Evolutionary conservation across 2,329 filamentous ascomycete genomes (phyloP).

Genomic region (Penicillium sp.): DNA sequence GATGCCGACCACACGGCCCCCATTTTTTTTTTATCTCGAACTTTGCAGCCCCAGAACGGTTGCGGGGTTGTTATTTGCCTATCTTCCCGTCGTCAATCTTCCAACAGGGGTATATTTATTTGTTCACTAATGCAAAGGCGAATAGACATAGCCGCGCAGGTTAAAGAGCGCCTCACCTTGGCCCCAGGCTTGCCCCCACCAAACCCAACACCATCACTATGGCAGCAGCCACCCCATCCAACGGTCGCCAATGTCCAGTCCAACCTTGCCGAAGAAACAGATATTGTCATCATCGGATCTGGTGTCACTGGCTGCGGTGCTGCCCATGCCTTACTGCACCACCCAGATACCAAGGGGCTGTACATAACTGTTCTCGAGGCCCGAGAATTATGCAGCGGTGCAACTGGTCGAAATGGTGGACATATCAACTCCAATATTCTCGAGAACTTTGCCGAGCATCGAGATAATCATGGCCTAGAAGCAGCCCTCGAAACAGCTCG

Average conservation of each 20-base stretch:
- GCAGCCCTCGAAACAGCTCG: neutral
- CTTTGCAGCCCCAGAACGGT: neutral
- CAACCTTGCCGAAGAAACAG: neutral
- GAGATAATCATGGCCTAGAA: neutral
- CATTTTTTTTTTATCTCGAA: neutral
- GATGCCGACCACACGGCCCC: neutral
- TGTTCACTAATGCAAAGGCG: neutral
- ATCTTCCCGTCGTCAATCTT: too few species aligned
- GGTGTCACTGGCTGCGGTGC: neutral
- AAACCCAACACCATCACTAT: conserved; percentile 3
- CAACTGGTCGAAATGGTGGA: neutral
- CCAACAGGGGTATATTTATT: too few species aligned
- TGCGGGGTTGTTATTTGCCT: too few species aligned
- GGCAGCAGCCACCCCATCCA: neutral
- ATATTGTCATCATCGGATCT: conserved; percentile 1
- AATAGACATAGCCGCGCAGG: neutral
- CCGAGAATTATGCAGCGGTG: neutral
- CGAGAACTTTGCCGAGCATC: neutral
- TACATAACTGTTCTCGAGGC: conserved; percentile 1
- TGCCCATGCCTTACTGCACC: conserved; percentile 1
- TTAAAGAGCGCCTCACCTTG: neutral
- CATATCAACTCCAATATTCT: conserved; percentile 1
- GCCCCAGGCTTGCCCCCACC: neutral
- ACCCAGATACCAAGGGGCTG: neutral
- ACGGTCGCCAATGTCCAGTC: neutral